These are phyloP conservation scores for Fusarium foetens DNA, from an alignment of 2,329 filamentous ascomycete species.

Conservation along the genomic window DNA sequence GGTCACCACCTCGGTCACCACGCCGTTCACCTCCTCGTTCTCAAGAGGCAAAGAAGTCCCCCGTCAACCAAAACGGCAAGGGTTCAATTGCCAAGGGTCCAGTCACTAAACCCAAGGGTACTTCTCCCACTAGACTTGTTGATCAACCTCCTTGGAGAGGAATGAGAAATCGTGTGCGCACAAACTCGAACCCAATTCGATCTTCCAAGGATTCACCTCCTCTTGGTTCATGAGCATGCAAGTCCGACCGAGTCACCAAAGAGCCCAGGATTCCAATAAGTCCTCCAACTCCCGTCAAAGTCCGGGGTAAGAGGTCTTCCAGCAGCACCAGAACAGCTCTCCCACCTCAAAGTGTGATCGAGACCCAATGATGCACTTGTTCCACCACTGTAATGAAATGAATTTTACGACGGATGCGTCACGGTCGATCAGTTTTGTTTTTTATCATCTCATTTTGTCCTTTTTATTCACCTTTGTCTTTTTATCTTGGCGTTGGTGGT, in stretches of 20 bases:
- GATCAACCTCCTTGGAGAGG: slow-evolving; percentile 23
- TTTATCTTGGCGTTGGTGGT: slow-evolving; percentile 42
- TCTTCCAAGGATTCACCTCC: neutral
- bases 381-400: slow-evolving; percentile 39
- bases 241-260: slow-evolving; percentile 16
- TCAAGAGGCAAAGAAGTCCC: neutral
- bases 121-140: neutral
- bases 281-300: slow-evolving; percentile 22
- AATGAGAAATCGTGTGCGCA: slow-evolving; percentile 17
- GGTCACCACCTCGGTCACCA: neutral
- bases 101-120: neutral
- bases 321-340: neutral
- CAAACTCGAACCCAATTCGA: neutral
- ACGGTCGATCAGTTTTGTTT: slow-evolving; percentile 25
- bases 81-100: neutral
- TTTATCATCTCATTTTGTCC: neutral
- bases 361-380: slow-evolving; percentile 23
- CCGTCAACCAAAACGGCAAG: neutral
- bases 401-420: slow-evolving; percentile 36
- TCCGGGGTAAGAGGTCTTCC: slow-evolving; percentile 28
- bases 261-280: slow-evolving; percentile 1
- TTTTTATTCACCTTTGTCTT: slow-evolving; percentile 2
- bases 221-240: slow-evolving; percentile 6
- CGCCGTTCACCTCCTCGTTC: neutral
- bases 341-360: neutral